Percentiles rank a stretch among this genome's conserved stretches.
These are phyloP conservation scores for Trypanosoma grayi DNA, from an alignment of 208 protist genomes.

Conservation along the genomic window DNA sequence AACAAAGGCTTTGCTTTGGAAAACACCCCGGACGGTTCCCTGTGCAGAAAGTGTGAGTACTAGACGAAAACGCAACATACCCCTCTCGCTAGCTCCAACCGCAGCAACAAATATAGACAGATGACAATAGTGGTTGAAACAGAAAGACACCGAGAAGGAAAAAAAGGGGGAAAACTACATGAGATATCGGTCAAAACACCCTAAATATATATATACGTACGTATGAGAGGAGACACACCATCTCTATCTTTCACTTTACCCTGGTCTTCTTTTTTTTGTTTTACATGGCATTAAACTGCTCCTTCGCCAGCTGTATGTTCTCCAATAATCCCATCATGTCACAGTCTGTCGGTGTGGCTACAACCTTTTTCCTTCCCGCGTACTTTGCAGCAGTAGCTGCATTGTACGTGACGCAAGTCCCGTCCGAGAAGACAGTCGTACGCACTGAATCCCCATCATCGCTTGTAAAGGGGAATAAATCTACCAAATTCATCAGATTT, in stretches of 20 bases:
- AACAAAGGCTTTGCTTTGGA: conserved; percentile 79
- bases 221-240: neutral
- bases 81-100: too few relatives aligned
- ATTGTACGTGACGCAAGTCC: conserved; percentile 77
- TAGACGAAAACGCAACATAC: conserved; percentile 20
- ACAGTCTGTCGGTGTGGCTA: conserved; percentile 36
- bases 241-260: too few relatives aligned
- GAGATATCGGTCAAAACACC: neutral
- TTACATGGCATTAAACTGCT: conserved; percentile 43
- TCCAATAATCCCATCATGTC: conserved; percentile 76
- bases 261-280: too few relatives aligned
- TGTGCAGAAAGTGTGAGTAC: conserved; percentile 3
- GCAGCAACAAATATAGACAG: neutral
- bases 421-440: conserved; percentile 73
- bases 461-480: conserved; percentile 42
- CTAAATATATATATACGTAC: conserved; percentile 1
- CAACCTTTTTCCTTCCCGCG: conserved; percentile 23
- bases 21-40: conserved; percentile 42
- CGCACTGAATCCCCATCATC: conserved; percentile 32
- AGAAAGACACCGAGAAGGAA: neutral
- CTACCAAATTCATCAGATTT: conserved; percentile 31
- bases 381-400: conserved; percentile 54
- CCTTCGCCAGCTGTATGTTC: conserved; percentile 79
- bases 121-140: neutral
- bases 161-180: neutral